Evolutionary conservation across 1,139 yeast genomes (phyloP), one percentile per base, ranked within the genome.

Genomic region (Zygosaccharomyces pseudobailii): DNA sequence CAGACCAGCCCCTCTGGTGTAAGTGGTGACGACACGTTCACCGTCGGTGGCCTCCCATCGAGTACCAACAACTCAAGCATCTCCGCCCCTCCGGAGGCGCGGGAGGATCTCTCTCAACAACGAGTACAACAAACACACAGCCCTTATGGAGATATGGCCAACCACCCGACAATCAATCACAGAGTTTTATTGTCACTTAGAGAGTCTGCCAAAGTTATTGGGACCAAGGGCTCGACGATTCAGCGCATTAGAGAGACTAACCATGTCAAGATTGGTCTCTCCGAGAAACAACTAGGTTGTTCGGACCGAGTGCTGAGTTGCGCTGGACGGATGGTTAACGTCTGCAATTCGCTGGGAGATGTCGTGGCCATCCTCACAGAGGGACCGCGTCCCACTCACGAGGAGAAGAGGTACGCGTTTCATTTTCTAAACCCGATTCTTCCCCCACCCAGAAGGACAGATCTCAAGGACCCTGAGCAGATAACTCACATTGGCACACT

Each of bases 181-280:
- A 75, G 96, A 56, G 79, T 89, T 2, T 73, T 89, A 38, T 87
- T 89, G 21, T 80, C 94, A 9, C 80, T 94, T 48, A 86, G 85
- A 63, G 97, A 89, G 67, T 90, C 96, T 10, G 96, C 96, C 19
- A 86, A 90, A 53, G 80, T 89, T 53, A 89, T 89, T 60, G 97
- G 97, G 40, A 87, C 86, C 59, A 84, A 81, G 56, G 97, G 97
- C 38, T 75, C 78, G 50, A 87, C 85, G 46, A 89, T 89, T 52
- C 87, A 90, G 49, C 78, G 80, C 31, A 80, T 89, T 45, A 76
- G 96, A 55, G 89, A 80, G 42, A 79, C 78, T 53, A 87, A 94
- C 36, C 79, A 79, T 49, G 90, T 92, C 52, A 87, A 85, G 65
- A 96, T 96, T 4, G 96, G 95, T 21, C 89, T 89, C 43, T 84